These are phyloP conservation scores for Dysphania ambrosioides DNA, from an alignment of 148 eudicot genomes.

Conservation along the genomic window DNA sequence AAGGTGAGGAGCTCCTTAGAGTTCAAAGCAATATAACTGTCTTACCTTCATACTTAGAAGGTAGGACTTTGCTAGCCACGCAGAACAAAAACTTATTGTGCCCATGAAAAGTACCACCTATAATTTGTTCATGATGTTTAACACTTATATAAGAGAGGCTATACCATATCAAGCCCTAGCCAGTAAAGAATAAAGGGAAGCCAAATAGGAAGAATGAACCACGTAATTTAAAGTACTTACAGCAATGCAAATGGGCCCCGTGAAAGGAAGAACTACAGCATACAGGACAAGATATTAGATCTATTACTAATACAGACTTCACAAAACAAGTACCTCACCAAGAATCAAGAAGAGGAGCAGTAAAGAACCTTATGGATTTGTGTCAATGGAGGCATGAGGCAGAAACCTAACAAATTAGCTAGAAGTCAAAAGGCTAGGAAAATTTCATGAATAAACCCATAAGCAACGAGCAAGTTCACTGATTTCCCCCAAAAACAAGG, in stretches of 20 bases:
- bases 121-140: constrained; percentile 32
- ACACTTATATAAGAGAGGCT: constrained; percentile 31
- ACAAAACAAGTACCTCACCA: background rate
- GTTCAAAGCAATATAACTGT: constrained; percentile 2
- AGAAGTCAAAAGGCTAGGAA: background rate
- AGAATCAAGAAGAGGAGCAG: background rate
- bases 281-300: background rate
- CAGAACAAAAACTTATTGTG: constrained; percentile 43
- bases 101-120: constrained; percentile 32
- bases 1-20: background rate
- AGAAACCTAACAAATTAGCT: background rate
- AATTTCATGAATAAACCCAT: too few relatives aligned
- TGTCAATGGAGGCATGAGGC: background rate
- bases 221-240: background rate
- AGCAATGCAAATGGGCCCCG: background rate
- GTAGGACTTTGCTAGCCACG: constrained; percentile 38
- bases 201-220: background rate
- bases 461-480: background rate
- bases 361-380: background rate
- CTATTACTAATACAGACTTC: background rate
- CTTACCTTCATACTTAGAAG: constrained; percentile 42
- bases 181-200: background rate
- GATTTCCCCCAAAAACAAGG: background rate
- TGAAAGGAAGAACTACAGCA: background rate
- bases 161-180: constrained; percentile 13